Conservation (phyloP, 1,284 basidiomycete genomes). For the Wallemia mellicola region DNA sequence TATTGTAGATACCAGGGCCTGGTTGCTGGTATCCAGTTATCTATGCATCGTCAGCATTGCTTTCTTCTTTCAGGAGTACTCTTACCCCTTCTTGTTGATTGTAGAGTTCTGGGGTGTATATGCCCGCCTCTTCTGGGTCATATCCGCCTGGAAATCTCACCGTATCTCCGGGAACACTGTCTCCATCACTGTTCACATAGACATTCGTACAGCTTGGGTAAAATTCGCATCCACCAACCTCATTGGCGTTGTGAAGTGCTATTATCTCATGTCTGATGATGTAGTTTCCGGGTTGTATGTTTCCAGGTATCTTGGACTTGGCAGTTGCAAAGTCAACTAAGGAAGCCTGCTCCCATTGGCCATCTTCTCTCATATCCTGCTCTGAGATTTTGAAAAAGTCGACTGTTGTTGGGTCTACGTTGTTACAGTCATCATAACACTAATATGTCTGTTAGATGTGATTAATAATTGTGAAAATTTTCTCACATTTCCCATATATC, state of each 20-base stretch:
- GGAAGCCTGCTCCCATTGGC: background rate
- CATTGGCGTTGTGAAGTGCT: constrained; percentile 3
- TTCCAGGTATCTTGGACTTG: constrained; percentile 1
- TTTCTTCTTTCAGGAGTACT: background rate
- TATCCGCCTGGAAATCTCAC: constrained; percentile 1
- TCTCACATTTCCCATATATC: background rate
- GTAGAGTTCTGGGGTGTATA: background rate
- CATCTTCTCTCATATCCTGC: background rate
- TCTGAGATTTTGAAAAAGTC: constrained; percentile 1
- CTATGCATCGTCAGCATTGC: background rate
- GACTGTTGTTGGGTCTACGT: background rate
- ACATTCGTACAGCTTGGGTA: constrained; percentile 1
- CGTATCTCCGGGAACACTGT: background rate
- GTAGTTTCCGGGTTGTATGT: constrained; percentile 2
- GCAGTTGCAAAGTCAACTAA: background rate
- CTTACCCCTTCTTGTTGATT: background rate
- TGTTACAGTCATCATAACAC: background rate
- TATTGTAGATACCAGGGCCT: background rate
- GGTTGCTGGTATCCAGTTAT: background rate
- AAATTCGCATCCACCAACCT: constrained; percentile 2
- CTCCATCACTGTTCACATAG: background rate
- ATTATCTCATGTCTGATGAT: constrained; percentile 4
- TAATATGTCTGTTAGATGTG: too few species aligned
- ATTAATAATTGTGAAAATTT: too few species aligned
- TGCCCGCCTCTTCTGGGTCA: constrained; percentile 1